phyloP scores from a whole-genome alignment of 768 basidiomycete species.

The Hysterangium stoloniferum region DNA sequence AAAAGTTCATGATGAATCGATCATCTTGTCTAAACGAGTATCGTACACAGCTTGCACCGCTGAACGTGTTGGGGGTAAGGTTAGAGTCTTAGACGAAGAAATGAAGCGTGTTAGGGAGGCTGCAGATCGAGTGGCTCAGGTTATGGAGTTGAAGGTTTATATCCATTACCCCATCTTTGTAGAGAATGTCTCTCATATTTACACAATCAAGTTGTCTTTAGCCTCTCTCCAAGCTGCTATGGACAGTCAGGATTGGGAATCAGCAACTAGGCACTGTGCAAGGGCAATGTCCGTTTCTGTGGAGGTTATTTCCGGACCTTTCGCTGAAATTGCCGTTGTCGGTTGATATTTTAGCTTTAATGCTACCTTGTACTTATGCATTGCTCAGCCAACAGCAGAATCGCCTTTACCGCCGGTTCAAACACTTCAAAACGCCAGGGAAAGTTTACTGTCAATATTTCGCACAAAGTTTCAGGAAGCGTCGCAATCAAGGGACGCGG shows the following conservation, averaged over 20 bases:
- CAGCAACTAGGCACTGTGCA: slow-evolving; percentile 84
- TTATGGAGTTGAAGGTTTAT: slow-evolving; percentile 88
- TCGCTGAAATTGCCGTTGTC: slow-evolving; percentile 85
- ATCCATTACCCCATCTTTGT: neutral
- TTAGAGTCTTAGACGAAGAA: slow-evolving; percentile 84
- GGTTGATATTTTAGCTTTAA: slow-evolving; percentile 22
- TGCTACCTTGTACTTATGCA: neutral
- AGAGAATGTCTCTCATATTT: slow-evolving; percentile 19
- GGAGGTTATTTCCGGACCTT: slow-evolving; percentile 72
- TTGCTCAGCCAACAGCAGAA: slow-evolving; percentile 78
- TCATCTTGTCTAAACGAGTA: slow-evolving; percentile 47
- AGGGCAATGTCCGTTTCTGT: slow-evolving; percentile 80
- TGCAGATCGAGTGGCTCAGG: slow-evolving; percentile 84
- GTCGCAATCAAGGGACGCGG: slow-evolving; percentile 72
- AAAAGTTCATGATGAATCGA: slow-evolving; percentile 51
- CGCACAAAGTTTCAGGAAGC: slow-evolving; percentile 75
- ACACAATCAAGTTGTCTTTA: slow-evolving; percentile 54
- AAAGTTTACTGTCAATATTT: slow-evolving; percentile 71
- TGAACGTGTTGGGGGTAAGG: slow-evolving; percentile 86
- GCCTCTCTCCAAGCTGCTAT: slow-evolving; percentile 52
- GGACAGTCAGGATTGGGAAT: slow-evolving; percentile 87
- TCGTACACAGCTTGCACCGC: slow-evolving; percentile 70
- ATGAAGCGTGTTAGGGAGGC: slow-evolving; percentile 86
- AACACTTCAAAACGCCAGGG: slow-evolving; percentile 67
- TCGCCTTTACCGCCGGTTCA: slow-evolving; percentile 81